phyloP scores from a whole-genome alignment of 2,329 filamentous ascomycete genomes.

The Plenodomus lindquistii region DNA sequence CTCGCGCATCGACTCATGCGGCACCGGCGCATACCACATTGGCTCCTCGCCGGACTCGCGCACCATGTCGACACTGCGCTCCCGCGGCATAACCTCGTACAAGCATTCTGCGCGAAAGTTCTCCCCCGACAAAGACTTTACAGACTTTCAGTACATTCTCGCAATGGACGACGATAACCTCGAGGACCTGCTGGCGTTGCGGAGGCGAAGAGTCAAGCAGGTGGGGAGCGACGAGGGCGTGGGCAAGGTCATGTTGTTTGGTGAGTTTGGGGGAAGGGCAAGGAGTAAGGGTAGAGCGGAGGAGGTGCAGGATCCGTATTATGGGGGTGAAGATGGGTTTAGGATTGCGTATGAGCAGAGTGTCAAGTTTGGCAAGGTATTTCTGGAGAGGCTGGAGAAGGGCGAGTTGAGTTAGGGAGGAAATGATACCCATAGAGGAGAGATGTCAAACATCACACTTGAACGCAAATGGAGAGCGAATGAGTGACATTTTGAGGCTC shows the following conservation, averaged over 20 bases:
- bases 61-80: constrained; percentile 76
- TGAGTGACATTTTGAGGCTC: no score
- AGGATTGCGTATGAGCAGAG: constrained; percentile 77
- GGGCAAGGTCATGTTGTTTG: constrained; percentile 75
- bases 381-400: constrained; percentile 64
- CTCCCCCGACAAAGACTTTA: constrained; percentile 69
- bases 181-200: constrained; percentile 66
- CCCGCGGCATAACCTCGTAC: constrained; percentile 77
- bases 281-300: constrained; percentile 2
- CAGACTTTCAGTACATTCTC: constrained; percentile 87
- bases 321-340: constrained; percentile 61
- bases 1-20: constrained; percentile 78
- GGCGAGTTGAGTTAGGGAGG: constrained; percentile 30
- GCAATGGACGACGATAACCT: constrained; percentile 92
- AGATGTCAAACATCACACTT: no score
- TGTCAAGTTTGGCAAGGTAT: constrained; percentile 73
- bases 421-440: not conserved
- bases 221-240: constrained; percentile 42
- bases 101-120: constrained; percentile 77
- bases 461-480: no score
- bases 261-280: not conserved
- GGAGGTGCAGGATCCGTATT: constrained; percentile 76
- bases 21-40: constrained; percentile 85
- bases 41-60: constrained; percentile 77
- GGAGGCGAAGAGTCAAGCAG: constrained; percentile 55